Base-by-base conservation (phyloP, 306 rosid genomes). In the Arachis hypogaea region DNA sequence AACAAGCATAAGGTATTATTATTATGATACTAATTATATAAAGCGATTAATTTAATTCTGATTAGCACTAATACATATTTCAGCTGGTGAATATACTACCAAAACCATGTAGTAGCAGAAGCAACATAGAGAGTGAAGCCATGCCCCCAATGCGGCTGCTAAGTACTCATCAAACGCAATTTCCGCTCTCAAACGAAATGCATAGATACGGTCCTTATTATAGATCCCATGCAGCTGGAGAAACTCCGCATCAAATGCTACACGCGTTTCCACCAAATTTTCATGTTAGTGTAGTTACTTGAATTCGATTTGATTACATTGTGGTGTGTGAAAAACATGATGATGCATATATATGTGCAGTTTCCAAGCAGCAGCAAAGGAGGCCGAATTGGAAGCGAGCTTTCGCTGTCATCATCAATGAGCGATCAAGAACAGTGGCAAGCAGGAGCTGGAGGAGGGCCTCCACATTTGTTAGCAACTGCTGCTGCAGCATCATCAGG, bases 401-500 rank as follows among this genome's bases (percentile, higher is more conserved):
- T 88, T 44, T 72, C 91, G 49, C 82, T 88, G 41, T 74, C 91
- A 22, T 75, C 89, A 74, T 81, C 87, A 22, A 69, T 88, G 85
- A 82, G 68, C 3, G 88, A 88, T 10, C 80, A 85, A 50, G 81
- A 82, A 50, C 81, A 82, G 62, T 86, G 88, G 88, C 89, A 80
- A 79, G 30, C 82, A 4, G 38, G 38, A 33, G 38, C 4, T 33
- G 38, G 38, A 33, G 38, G 3, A 33, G 82, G 86, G 50, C 83
- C 82, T 72, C 83, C 89, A 40, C 92, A 74, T 80, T 51, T 77
- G 69, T 80, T 80, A 76, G 88, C 96, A 84, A 83, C 79, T 84
- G 94, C 54, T 11, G 54, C 97, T 87, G 99, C 99, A 95, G 99
- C 99, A 95, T 95, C 99, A 95, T 95, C 99, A 95, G 99, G 99